phyloP scores from a whole-genome alignment of 148 eudicot genomes.

The Rhododendron simsii region DNA sequence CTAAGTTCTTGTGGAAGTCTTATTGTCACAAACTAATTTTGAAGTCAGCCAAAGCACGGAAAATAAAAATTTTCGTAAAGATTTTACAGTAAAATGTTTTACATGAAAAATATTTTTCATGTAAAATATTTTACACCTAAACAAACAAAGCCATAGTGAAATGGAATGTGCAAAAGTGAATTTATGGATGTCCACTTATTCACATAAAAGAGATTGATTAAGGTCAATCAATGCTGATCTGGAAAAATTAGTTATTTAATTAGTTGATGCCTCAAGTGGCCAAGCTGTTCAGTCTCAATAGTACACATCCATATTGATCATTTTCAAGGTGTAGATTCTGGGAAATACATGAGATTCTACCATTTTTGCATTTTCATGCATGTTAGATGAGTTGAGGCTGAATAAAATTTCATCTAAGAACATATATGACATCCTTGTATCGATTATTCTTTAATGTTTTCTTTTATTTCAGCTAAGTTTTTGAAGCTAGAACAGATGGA shows the following conservation, averaged over 20 bases:
- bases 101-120: background rate
- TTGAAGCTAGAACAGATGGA: slow-evolving; percentile 88
- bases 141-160: background rate
- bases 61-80: too few species aligned
- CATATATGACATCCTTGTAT: background rate
- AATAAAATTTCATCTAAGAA: background rate
- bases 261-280: background rate
- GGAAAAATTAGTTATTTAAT: background rate
- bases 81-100: background rate
- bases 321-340: background rate
- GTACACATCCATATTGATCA: background rate
- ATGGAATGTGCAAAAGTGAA: background rate
- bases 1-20: background rate
- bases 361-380: background rate
- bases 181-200: background rate
- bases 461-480: slow-evolving; percentile 71
- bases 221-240: background rate
- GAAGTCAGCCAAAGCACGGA: background rate
- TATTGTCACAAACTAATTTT: background rate
- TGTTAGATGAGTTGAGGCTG: background rate
- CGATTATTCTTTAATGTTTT: background rate
- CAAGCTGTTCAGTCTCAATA: background rate
- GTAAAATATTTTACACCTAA: background rate
- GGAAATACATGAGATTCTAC: background rate
- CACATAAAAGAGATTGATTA: background rate